These are phyloP conservation scores for Eimeria zaria DNA, from an alignment of 169 alveolate genomes.

Conservation along the genomic window DNA sequence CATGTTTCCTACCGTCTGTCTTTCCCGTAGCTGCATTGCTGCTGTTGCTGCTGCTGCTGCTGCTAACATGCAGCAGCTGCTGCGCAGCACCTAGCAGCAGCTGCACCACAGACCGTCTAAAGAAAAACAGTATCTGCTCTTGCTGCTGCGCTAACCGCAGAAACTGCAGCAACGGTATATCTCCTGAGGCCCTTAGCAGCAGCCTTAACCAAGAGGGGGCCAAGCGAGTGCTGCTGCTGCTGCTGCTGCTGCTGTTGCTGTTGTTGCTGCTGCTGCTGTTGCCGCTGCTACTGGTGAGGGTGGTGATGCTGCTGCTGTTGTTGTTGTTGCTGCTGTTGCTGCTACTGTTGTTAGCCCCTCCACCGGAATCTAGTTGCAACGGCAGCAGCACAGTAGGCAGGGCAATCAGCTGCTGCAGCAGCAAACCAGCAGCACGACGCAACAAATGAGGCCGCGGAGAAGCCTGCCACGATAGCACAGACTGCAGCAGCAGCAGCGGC, in stretches of 20 bases:
- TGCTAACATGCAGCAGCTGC: conserved; percentile 77
- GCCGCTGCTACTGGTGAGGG: too few species aligned
- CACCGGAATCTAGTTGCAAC: conserved; percentile 41
- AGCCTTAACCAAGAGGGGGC: conserved; percentile 77
- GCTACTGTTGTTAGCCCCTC: not conserved
- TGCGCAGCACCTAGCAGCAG: conserved; percentile 62
- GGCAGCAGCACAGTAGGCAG: conserved; percentile 7
- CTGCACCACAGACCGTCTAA: conserved; percentile 36
- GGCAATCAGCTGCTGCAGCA: conserved; percentile 33
- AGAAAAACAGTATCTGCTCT: conserved; percentile 58
- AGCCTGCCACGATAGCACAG: conserved; percentile 47
- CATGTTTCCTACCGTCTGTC: conserved; percentile 59
- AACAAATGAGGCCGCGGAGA: conserved; percentile 59
- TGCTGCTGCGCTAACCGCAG: conserved; percentile 60
- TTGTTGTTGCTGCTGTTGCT: not conserved
- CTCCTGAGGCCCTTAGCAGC: conserved; percentile 40
- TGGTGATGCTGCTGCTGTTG: not conserved
- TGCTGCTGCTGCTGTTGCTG: not conserved
- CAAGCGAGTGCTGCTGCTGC: not conserved
- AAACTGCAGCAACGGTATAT: conserved; percentile 57
- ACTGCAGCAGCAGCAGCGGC: conserved; percentile 57
- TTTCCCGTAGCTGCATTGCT: conserved; percentile 22
- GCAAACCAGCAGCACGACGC: conserved; percentile 62
- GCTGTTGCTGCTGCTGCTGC: too few species aligned
- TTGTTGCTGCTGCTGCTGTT: too few species aligned